Evolutionary conservation across 1,139 yeast species (phyloP).

Genomic region (Geotrichum klebahnii): DNA sequence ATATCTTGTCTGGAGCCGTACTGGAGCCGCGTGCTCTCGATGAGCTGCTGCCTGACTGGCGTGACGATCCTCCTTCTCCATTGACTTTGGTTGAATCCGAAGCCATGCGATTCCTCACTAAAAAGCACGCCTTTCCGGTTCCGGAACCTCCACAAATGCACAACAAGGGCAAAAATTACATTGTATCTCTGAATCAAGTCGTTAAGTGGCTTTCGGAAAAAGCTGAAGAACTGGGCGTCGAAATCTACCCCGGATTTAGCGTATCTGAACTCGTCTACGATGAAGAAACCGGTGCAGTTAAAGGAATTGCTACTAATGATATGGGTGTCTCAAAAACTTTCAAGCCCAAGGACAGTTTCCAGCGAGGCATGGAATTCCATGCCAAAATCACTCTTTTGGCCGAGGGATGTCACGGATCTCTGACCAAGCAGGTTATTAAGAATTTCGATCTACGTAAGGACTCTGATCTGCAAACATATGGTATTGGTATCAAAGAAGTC

Average conservation of each 20-base stretch:
- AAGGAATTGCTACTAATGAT: constrained; percentile 92
- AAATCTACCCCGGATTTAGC: constrained; percentile 84
- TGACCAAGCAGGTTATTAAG: constrained; percentile 69
- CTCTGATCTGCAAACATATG: constrained; percentile 81
- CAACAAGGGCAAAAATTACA: constrained; percentile 75
- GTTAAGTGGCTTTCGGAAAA: constrained; percentile 77
- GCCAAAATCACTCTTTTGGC: constrained; percentile 84
- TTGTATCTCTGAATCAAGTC: constrained; percentile 76
- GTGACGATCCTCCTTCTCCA: constrained; percentile 60
- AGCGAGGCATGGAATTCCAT: constrained; percentile 94
- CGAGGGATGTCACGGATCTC: constrained; percentile 96
- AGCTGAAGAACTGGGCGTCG: constrained; percentile 93
- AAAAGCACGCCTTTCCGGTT: constrained; percentile 55
- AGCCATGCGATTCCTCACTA: constrained; percentile 64
- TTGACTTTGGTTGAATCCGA: constrained; percentile 71
- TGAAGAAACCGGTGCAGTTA: constrained; percentile 53
- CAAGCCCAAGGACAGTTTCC: constrained; percentile 71
- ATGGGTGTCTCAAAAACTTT: constrained; percentile 78
- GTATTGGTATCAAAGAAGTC: constrained; percentile 90
- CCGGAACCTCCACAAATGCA: constrained; percentile 94
- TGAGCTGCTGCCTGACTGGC: constrained; percentile 74
- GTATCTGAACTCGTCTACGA: constrained; percentile 76
- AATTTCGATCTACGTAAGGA: constrained; percentile 64
- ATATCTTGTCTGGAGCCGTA: constrained; percentile 90
- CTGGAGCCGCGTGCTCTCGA: constrained; percentile 81